These are phyloP conservation scores for Fusarium sp. DNA, from an alignment of 2,329 filamentous ascomycete genomes.

Conservation along the genomic window DNA sequence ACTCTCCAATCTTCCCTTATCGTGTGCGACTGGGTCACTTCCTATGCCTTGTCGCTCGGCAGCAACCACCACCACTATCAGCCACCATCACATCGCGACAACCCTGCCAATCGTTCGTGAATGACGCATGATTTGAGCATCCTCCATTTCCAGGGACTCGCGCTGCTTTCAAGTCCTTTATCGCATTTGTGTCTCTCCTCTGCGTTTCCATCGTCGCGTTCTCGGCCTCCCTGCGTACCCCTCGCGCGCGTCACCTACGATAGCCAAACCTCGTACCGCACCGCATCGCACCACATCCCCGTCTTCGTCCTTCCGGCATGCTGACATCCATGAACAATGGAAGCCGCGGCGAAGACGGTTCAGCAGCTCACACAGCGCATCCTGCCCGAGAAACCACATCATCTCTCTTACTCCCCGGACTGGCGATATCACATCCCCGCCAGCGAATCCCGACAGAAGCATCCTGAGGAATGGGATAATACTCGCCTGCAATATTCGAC, in stretches of 20 bases:
- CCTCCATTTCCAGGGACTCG: constrained; percentile 2
- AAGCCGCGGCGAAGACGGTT: constrained; percentile 66
- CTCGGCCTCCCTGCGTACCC: constrained; percentile 30
- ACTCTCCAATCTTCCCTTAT: constrained; percentile 19
- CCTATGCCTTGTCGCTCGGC: constrained; percentile 28
- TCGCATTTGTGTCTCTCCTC: background rate
- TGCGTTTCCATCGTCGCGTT: constrained; percentile 29
- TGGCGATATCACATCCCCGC: constrained; percentile 57
- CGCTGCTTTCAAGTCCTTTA: background rate
- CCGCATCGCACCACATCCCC: constrained; percentile 31
- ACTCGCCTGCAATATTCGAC: constrained; percentile 65
- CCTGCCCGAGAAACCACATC: constrained; percentile 61
- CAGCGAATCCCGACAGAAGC: constrained; percentile 46
- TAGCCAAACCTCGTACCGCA: constrained; percentile 26
- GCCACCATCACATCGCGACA: constrained; percentile 28
- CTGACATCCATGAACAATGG: constrained; percentile 59
- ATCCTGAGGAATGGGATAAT: constrained; percentile 58
- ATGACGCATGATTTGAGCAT: background rate
- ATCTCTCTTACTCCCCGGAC: constrained; percentile 59
- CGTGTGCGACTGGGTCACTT: constrained; percentile 22
- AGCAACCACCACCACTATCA: constrained; percentile 25
- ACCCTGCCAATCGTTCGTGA: constrained; percentile 13
- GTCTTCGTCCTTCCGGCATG: constrained; percentile 47
- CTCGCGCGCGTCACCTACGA: constrained; percentile 36
- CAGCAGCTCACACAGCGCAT: constrained; percentile 61